A percentile compares a stretch with the other conserved stretches of the same genome.
phyloP scores from a whole-genome alignment of 164 flowering plant species.

The Stephania cephalantha region DNA sequence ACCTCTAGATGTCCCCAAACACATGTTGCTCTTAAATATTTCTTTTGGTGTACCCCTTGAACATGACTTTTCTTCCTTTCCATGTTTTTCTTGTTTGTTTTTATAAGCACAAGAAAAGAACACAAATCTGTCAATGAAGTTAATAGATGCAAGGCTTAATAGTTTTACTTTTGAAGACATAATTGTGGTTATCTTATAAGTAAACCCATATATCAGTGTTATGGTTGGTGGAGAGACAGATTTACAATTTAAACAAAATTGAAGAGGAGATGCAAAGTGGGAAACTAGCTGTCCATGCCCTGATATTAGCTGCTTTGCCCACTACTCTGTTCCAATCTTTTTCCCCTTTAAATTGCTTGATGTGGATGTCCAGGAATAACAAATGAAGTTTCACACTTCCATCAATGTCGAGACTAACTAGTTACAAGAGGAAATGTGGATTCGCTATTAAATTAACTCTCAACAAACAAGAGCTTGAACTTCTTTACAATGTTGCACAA shows the following conservation, averaged over 20 bases:
- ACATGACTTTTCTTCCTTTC: background rate
- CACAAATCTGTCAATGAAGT: too few species aligned
- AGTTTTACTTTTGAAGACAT: too few species aligned
- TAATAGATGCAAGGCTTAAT: too few species aligned
- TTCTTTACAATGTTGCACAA: background rate
- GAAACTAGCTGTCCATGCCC: background rate
- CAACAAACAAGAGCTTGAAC: background rate
- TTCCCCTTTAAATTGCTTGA: background rate
- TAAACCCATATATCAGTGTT: background rate
- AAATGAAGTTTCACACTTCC: background rate
- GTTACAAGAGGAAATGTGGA: background rate
- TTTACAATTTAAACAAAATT: background rate
- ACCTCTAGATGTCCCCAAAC: background rate
- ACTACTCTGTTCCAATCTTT: background rate
- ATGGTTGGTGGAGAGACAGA: background rate
- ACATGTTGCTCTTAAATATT: background rate
- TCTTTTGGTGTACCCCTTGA: background rate
- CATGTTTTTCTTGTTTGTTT: background rate
- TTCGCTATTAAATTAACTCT: background rate
- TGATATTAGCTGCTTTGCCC: background rate
- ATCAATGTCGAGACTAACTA: background rate
- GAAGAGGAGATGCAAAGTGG: background rate
- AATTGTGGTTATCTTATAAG: too few species aligned
- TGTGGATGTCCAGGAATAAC: background rate
- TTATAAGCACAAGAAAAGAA: background rate